Conservation (phyloP, 805 yeast genomes). For the Lipomyces yamanashiensis region DNA sequence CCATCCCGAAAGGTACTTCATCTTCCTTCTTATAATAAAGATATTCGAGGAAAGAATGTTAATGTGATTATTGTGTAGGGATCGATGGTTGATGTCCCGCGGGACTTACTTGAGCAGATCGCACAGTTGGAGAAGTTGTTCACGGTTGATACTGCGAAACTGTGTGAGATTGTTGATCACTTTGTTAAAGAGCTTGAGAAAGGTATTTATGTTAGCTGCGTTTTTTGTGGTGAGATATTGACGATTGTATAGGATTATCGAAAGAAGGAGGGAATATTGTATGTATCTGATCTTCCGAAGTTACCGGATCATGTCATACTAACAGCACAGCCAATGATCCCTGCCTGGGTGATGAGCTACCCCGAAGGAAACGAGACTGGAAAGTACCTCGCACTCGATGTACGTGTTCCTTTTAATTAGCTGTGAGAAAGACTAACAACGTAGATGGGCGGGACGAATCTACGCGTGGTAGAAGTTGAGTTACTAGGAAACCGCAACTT, state of each 20-base stretch:
- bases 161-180: constrained; percentile 71
- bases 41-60: not conserved
- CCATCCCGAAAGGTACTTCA: constrained; percentile 67
- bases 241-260: constrained; percentile 31
- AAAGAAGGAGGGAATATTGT: constrained; percentile 43
- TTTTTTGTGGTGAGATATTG: too few species aligned
- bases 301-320: not conserved
- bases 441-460: constrained; percentile 89
- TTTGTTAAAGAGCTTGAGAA: constrained; percentile 79
- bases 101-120: constrained; percentile 62
- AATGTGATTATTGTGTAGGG: constrained; percentile 46
- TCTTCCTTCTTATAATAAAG: not conserved
- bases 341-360: constrained; percentile 92
- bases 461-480: constrained; percentile 87
- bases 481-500: constrained; percentile 83
- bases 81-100: constrained; percentile 69
- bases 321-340: constrained; percentile 75
- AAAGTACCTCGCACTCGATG: constrained; percentile 85
- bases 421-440: not conserved
- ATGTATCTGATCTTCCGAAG: constrained; percentile 6
- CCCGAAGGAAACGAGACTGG: constrained; percentile 94
- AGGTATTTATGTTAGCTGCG: constrained; percentile 62
- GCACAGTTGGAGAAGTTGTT: constrained; percentile 63
- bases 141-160: constrained; percentile 62
- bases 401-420: constrained; percentile 10